These are phyloP conservation scores for Moniliophthora roreri DNA, from an alignment of 1,284 basidiomycete genomes.

Conservation along the genomic window DNA sequence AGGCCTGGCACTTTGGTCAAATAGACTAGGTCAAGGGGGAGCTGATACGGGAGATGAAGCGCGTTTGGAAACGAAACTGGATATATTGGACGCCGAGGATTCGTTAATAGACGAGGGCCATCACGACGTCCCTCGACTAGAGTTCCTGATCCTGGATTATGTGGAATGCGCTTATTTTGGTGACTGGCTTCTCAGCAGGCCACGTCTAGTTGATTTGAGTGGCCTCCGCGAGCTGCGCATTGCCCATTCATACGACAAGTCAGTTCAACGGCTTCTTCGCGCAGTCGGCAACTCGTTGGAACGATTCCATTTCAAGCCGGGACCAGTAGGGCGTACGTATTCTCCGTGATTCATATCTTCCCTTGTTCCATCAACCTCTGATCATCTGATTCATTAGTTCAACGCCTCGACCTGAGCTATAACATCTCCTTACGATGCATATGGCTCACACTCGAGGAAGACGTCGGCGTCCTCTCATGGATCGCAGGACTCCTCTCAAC, in stretches of 20 bases:
- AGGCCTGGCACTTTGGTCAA: constrained; percentile 33
- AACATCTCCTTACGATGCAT: constrained; percentile 35
- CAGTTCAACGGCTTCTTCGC: constrained; percentile 32
- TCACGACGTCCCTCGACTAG: constrained; percentile 18
- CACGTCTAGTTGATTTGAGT: constrained; percentile 29
- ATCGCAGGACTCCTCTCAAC: constrained; percentile 30
- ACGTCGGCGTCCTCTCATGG: constrained; percentile 34
- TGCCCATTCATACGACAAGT: constrained; percentile 35
- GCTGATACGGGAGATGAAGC: not conserved
- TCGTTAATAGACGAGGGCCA: not conserved
- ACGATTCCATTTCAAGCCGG: constrained; percentile 42
- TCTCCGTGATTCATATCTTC: constrained; percentile 3
- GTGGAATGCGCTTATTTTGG: constrained; percentile 33
- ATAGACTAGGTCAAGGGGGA: constrained; percentile 22
- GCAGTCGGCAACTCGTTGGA: constrained; percentile 34
- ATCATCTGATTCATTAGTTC: too few species aligned
- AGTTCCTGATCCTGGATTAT: constrained; percentile 39
- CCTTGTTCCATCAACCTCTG: constrained; percentile 9
- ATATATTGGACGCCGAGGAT: not conserved
- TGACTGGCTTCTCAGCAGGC: constrained; percentile 31
- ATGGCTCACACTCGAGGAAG: constrained; percentile 39
- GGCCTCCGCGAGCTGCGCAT: constrained; percentile 38
- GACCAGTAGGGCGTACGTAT: constrained; percentile 35
- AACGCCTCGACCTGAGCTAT: constrained; percentile 32
- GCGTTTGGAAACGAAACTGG: not conserved